Conservation (phyloP, 2,329 filamentous ascomycete species). For the Cladosporium sp. region DNA sequence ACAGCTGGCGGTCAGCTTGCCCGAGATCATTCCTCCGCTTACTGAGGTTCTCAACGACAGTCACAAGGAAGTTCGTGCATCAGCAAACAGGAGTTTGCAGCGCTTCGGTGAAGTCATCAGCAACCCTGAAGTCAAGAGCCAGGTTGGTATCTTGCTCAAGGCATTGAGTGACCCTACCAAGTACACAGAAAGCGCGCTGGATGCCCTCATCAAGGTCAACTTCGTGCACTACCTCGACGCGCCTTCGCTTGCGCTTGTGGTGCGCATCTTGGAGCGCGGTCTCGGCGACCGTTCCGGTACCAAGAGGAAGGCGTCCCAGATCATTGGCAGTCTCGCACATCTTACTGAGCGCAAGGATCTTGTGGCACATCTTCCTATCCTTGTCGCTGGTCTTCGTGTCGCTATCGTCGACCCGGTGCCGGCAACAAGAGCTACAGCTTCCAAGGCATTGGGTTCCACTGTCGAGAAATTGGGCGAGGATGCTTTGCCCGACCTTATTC, state of each 20-base stretch:
- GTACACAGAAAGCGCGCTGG: conserved; percentile 91
- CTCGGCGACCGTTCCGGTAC: conserved; percentile 88
- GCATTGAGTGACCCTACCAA: conserved; percentile 96
- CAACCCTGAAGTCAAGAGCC: conserved; percentile 93
- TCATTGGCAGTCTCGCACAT: conserved; percentile 96
- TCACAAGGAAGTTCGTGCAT: conserved; percentile 91
- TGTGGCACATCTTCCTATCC: conserved; percentile 82
- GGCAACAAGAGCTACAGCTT: conserved; percentile 92
- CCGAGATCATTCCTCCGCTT: conserved; percentile 94
- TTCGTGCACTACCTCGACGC: conserved; percentile 99
- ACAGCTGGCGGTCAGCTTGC: conserved; percentile 86
- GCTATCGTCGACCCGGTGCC: conserved; percentile 95
- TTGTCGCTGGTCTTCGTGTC: conserved; percentile 84
- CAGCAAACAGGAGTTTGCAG: conserved; percentile 93
- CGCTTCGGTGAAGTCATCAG: conserved; percentile 97
- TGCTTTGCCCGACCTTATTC: conserved; percentile 93
- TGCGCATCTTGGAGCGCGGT: conserved; percentile 91
- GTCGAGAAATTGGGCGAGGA: conserved; percentile 98
- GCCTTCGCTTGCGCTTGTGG: conserved; percentile 90
- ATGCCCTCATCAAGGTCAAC: conserved; percentile 94
- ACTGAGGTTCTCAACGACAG: conserved; percentile 95
- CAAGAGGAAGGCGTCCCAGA: conserved; percentile 94
- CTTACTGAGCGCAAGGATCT: conserved; percentile 96
- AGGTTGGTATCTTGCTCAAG: conserved; percentile 90
- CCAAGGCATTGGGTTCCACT: conserved; percentile 92